Evolutionary conservation across 768 basidiomycete genomes (phyloP).

Genomic region (Clavulina sp.): DNA sequence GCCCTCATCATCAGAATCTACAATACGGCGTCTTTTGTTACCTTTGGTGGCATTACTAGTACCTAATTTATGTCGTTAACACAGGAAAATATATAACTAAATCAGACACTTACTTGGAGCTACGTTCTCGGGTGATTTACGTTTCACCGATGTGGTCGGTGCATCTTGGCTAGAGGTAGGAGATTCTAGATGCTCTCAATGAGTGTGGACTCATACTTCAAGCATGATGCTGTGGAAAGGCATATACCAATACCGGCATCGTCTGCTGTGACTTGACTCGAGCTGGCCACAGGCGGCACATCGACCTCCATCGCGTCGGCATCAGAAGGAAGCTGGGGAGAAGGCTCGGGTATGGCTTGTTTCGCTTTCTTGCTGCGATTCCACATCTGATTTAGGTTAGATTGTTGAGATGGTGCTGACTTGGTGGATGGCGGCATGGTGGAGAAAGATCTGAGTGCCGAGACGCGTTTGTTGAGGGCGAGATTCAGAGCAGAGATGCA

Average conservation of each 20-base stretch:
- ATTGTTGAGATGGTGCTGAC: conserved; percentile 52
- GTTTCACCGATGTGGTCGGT: background rate
- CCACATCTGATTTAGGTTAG: conserved; percentile 68
- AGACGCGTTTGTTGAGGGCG: background rate
- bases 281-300: conserved; percentile 14
- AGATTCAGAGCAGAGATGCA: background rate
- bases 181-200: background rate
- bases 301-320: conserved; percentile 13
- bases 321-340: conserved; percentile 9
- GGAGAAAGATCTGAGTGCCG: conserved; percentile 38
- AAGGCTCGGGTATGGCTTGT: background rate
- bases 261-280: conserved; percentile 5
- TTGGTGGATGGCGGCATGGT: conserved; percentile 53
- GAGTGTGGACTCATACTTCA: background rate
- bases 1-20: conserved; percentile 26
- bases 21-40: conserved; percentile 20
- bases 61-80: background rate
- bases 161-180: conserved; percentile 3
- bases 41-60: background rate
- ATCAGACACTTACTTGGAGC: background rate
- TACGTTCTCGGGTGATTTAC: conserved; percentile 1
- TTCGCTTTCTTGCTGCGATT: conserved; percentile 25
- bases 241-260: background rate
- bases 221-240: background rate
- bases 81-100: background rate